phyloP scores from a whole-genome alignment of 148 eudicot genomes.

The Oxyria digyna region DNA sequence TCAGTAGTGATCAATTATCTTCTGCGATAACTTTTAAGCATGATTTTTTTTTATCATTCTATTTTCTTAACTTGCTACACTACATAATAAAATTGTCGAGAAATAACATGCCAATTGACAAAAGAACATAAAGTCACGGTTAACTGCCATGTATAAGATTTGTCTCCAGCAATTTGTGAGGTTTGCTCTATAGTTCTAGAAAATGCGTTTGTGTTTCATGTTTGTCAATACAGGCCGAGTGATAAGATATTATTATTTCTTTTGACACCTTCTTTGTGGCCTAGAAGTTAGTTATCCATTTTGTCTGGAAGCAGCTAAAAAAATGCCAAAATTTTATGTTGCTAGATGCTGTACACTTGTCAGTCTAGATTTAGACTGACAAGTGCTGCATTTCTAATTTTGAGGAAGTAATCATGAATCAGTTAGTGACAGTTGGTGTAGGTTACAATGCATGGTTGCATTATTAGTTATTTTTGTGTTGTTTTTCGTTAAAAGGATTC shows the following conservation, averaged over 20 bases:
- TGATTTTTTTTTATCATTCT: not conserved
- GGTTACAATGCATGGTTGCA: not conserved
- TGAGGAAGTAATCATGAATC: not conserved
- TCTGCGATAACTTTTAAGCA: not conserved
- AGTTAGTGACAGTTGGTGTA: not conserved
- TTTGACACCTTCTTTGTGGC: not conserved
- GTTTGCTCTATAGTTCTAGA: not conserved
- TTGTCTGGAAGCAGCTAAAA: not conserved
- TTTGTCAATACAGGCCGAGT: not conserved
- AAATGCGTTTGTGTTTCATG: not conserved
- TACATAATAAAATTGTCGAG: not conserved
- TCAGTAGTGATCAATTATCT: constrained; percentile 12
- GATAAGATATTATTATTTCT: not conserved
- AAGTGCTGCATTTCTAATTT: not conserved
- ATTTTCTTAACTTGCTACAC: not conserved
- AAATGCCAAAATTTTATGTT: not conserved
- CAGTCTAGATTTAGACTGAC: not conserved
- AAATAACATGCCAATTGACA: not conserved
- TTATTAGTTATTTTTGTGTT: not conserved
- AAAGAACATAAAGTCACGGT: too few species aligned
- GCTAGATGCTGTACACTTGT: not conserved
- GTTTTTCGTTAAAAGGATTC: not conserved
- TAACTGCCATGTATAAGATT: too few species aligned
- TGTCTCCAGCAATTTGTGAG: not conserved
- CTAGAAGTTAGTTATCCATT: not conserved